These are phyloP conservation scores for Remersonia thermophila DNA, from an alignment of 2,329 filamentous ascomycete species.

Conservation along the genomic window DNA sequence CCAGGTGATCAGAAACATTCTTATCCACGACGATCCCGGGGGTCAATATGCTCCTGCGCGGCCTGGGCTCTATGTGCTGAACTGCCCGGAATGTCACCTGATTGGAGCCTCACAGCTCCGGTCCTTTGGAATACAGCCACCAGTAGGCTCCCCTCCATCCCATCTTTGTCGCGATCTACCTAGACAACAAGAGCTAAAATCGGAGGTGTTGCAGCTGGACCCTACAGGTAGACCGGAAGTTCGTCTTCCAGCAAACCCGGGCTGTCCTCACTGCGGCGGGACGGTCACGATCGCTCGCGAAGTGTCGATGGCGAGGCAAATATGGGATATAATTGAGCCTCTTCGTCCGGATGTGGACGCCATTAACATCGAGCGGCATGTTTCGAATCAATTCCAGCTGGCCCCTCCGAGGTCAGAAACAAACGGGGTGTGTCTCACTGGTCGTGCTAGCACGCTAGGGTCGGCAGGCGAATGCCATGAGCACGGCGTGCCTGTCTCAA, in stretches of 20 bases:
- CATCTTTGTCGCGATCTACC: not conserved
- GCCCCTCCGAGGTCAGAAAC: slow-evolving; percentile 15
- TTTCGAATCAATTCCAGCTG: slow-evolving; percentile 24
- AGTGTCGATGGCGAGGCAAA: slow-evolving; percentile 23
- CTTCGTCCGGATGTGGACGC: slow-evolving; percentile 26
- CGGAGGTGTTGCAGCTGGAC: not conserved
- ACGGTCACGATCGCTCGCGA: slow-evolving; percentile 25
- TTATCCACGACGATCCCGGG: slow-evolving; percentile 24
- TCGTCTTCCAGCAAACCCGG: slow-evolving; percentile 19
- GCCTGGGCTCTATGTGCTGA: slow-evolving; percentile 25
- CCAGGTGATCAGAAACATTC: slow-evolving; percentile 24
- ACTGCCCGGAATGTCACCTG: slow-evolving; percentile 26
- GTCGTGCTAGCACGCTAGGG: slow-evolving; percentile 1
- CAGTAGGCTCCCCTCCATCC: slow-evolving; percentile 13
- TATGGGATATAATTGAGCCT: slow-evolving; percentile 26
- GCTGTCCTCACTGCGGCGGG: slow-evolving; percentile 24
- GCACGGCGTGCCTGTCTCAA: not conserved
- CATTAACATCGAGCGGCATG: slow-evolving; percentile 26
- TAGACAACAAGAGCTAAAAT: too few relatives aligned
- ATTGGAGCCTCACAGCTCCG: slow-evolving; percentile 25
- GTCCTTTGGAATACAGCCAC: slow-evolving; percentile 15
- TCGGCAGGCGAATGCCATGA: not conserved
- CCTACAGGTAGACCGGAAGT: not conserved
- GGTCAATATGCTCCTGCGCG: slow-evolving; percentile 18
- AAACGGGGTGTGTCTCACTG: slow-evolving; percentile 2